Evolutionary conservation across 768 basidiomycete genomes (phyloP).

Genomic region (Leccinum imitatum): DNA sequence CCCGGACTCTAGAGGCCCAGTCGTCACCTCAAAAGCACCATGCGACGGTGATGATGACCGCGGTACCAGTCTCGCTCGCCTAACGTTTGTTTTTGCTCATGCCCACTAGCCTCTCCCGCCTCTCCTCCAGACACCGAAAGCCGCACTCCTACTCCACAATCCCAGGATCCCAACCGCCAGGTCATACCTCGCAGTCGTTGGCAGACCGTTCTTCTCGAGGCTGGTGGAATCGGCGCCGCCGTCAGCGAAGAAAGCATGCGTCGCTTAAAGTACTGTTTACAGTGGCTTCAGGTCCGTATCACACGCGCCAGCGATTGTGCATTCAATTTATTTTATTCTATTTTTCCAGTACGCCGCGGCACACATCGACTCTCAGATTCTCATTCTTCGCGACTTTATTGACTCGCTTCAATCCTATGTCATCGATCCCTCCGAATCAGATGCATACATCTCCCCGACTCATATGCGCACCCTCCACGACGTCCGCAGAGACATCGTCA

Average conservation of each 20-base stretch:
- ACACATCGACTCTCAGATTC: conserved; percentile 86
- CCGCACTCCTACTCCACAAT: conserved; percentile 24
- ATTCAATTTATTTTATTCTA: neutral
- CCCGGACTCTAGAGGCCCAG: neutral
- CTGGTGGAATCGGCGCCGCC: conserved; percentile 84
- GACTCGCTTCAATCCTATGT: conserved; percentile 54
- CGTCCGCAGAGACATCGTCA: conserved; percentile 81
- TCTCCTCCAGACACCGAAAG: conserved; percentile 11
- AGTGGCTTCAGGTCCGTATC: conserved; percentile 77
- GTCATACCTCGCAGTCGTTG: conserved; percentile 76
- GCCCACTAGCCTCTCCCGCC: conserved; percentile 2
- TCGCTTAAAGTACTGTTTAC: conserved; percentile 78
- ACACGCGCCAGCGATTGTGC: neutral
- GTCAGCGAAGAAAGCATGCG: conserved; percentile 91
- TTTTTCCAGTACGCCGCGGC: conserved; percentile 71
- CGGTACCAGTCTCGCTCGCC: conserved; percentile 14
- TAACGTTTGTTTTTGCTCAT: neutral
- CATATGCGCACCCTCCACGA: conserved; percentile 69
- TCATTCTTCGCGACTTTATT: conserved; percentile 81
- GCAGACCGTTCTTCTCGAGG: conserved; percentile 83
- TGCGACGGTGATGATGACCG: neutral
- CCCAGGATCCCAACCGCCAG: conserved; percentile 39
- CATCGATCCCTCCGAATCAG: conserved; percentile 23
- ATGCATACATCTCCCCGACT: conserved; percentile 40
- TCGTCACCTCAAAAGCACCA: neutral